These are phyloP conservation scores for Arthrinium puccinioides DNA, from an alignment of 2,329 filamentous ascomycete genomes.

Conservation along the genomic window DNA sequence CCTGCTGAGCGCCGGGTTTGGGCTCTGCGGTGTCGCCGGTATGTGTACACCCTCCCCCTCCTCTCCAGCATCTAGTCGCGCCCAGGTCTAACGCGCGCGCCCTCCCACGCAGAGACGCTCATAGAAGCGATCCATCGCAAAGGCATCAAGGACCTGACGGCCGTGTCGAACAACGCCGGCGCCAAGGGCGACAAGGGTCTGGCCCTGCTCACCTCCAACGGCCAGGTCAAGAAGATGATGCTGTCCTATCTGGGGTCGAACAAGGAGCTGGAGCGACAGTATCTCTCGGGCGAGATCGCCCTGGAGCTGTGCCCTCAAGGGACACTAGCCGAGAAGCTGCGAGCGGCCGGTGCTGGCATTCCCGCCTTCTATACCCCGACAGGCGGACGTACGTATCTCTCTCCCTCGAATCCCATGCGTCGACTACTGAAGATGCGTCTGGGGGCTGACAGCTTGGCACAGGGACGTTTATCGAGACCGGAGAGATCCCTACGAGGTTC, in stretches of 20 bases:
- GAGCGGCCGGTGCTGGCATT: constrained; percentile 68
- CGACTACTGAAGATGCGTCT: no score
- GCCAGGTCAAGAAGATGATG: constrained; percentile 65
- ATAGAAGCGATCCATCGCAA: constrained; percentile 59
- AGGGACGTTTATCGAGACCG: constrained; percentile 60
- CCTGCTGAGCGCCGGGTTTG: constrained; percentile 71
- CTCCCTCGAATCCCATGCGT: neutral
- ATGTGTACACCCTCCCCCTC: no score
- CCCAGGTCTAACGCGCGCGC: no score
- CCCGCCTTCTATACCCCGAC: constrained; percentile 78
- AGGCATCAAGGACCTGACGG: constrained; percentile 58
- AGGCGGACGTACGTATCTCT: constrained; percentile 48
- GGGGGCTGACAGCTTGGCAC: neutral
- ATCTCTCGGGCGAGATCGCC: constrained; percentile 65
- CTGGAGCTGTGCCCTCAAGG: constrained; percentile 74
- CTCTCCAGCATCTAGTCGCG: neutral
- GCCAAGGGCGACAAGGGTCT: constrained; percentile 59
- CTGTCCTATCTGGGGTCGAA: constrained; percentile 73
- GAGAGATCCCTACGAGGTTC: constrained; percentile 59
- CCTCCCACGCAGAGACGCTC: constrained; percentile 58
- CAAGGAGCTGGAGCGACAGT: constrained; percentile 68
- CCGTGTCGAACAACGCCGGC: constrained; percentile 77
- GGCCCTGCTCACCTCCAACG: constrained; percentile 58
- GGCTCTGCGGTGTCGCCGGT: constrained; percentile 72
- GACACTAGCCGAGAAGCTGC: constrained; percentile 63